Conservation (phyloP, 179 eudicot species). For the Corrigiola litoralis region DNA sequence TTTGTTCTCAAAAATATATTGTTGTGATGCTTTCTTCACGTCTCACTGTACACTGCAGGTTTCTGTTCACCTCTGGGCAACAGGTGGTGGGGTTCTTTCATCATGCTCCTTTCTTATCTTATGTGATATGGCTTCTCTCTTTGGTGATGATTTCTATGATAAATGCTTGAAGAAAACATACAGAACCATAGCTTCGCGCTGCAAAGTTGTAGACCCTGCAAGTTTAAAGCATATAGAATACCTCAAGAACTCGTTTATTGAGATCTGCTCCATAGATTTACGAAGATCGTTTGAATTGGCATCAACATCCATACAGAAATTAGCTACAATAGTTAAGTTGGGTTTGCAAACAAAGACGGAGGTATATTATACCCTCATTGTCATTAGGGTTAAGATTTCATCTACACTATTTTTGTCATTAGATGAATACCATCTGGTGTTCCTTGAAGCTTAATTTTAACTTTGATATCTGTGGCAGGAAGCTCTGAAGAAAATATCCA, state of each 20-base stretch:
- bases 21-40: slow-evolving; percentile 17
- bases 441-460: background rate
- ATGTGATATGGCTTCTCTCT: slow-evolving; percentile 53
- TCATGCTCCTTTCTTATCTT: slow-evolving; percentile 59
- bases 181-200: slow-evolving; percentile 52
- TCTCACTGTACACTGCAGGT: slow-evolving; percentile 40
- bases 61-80: slow-evolving; percentile 76
- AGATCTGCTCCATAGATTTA: slow-evolving; percentile 69
- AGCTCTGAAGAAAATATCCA: slow-evolving; percentile 70
- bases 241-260: slow-evolving; percentile 54
- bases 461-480: slow-evolving; percentile 48
- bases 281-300: slow-evolving; percentile 63
- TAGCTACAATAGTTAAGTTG: slow-evolving; percentile 56
- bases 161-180: slow-evolving; percentile 60
- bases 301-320: slow-evolving; percentile 48
- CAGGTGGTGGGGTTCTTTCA: slow-evolving; percentile 61
- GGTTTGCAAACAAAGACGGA: slow-evolving; percentile 55
- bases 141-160: slow-evolving; percentile 52
- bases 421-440: background rate
- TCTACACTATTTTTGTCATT: no score
- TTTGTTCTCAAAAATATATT: no score
- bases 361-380: slow-evolving; percentile 36
- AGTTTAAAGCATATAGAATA: slow-evolving; percentile 53
- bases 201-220: slow-evolving; percentile 44
- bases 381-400: background rate